Evolutionary conservation across 352 stramenopile species (phyloP).

Genomic region (Phytopythium litorale): DNA sequence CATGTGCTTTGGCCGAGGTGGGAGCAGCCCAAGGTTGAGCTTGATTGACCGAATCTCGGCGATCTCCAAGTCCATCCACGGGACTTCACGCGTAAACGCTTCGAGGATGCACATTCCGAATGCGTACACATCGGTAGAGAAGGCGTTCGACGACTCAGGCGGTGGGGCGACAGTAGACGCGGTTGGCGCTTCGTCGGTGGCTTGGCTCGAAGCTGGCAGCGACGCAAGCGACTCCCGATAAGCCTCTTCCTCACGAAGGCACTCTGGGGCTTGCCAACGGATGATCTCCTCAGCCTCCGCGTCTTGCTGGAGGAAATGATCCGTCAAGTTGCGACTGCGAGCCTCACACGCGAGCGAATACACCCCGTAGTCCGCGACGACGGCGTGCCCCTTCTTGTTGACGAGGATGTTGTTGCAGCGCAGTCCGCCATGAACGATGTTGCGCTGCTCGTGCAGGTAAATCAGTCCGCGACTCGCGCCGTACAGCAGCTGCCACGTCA

Average conservation of each 20-base stretch:
- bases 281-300: slow-evolving; percentile 46
- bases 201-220: slow-evolving; percentile 12
- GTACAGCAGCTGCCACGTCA: slow-evolving; percentile 57
- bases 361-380: slow-evolving; percentile 56
- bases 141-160: slow-evolving; percentile 26
- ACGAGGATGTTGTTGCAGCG: slow-evolving; percentile 70
- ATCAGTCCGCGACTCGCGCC: slow-evolving; percentile 52
- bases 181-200: slow-evolving; percentile 4
- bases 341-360: slow-evolving; percentile 34
- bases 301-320: slow-evolving; percentile 26
- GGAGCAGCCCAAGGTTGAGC: slow-evolving; percentile 40
- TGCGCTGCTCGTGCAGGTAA: slow-evolving; percentile 57
- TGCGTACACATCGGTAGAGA: slow-evolving; percentile 59
- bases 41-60: slow-evolving; percentile 52
- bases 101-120: slow-evolving; percentile 84
- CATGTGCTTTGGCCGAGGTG: slow-evolving; percentile 42
- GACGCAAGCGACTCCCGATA: slow-evolving; percentile 27
- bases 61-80: slow-evolving; percentile 45
- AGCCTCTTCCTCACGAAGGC: slow-evolving; percentile 30
- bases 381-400: slow-evolving; percentile 58
- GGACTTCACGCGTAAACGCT: slow-evolving; percentile 40
- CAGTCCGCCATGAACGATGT: slow-evolving; percentile 51
- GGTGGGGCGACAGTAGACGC: slow-evolving; percentile 10
- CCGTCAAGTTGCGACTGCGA: slow-evolving; percentile 27
- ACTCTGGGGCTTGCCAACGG: slow-evolving; percentile 67